These are phyloP conservation scores for Rhinocladiella similis DNA, from an alignment of 2,329 filamentous ascomycete genomes.

Conservation along the genomic window DNA sequence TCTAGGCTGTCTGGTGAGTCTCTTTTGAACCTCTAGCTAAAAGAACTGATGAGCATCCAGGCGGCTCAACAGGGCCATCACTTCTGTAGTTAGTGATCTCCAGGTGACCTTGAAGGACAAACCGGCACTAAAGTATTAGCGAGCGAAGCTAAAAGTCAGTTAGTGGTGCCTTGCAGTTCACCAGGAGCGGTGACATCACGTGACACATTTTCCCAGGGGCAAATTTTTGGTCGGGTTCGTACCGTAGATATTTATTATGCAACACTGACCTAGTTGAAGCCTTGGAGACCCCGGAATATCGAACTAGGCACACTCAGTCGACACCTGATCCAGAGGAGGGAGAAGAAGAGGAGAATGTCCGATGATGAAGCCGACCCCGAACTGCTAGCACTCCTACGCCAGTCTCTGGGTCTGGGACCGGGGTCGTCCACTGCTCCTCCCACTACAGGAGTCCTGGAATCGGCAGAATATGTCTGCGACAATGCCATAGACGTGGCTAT, in stretches of 20 bases:
- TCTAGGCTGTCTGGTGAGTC: too few species aligned
- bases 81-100: too few species aligned
- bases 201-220: background rate
- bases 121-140: too few species aligned
- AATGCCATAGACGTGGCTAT: conserved; percentile 92
- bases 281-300: too few species aligned
- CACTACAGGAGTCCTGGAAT: conserved; percentile 78
- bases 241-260: background rate
- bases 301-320: too few species aligned
- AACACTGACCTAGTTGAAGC: too few species aligned
- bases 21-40: too few species aligned
- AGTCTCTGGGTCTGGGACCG: conserved; percentile 69
- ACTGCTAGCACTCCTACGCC: conserved; percentile 79
- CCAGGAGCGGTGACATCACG: background rate
- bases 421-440: conserved; percentile 56
- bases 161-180: background rate
- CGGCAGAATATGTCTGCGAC: conserved; percentile 84
- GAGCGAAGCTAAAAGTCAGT: background rate
- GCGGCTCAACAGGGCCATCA: too few species aligned
- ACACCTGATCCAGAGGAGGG: background rate
- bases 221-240: background rate
- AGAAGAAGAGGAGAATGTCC: conserved; percentile 60
- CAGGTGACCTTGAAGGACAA: too few species aligned
- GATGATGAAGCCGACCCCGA: conserved; percentile 90
- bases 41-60: too few species aligned